Conservation (phyloP, 192 early-diverging fungal genomes). For the Obelidium mucronatum region DNA sequence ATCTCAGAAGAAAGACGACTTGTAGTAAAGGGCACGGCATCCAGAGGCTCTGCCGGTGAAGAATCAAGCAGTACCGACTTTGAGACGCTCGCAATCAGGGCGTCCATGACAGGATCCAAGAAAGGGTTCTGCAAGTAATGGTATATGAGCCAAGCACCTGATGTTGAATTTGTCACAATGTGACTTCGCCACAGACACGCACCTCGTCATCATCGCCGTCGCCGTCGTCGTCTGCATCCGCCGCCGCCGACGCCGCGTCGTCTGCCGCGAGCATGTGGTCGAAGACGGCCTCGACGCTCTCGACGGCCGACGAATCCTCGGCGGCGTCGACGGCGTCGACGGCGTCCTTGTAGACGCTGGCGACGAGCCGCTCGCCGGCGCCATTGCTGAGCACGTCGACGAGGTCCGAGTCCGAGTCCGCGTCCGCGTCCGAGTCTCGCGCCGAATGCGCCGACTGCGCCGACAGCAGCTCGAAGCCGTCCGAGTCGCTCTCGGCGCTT, state of each 20-base stretch:
- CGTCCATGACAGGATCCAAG: slow-evolving; percentile 29
- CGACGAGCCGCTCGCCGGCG: neutral
- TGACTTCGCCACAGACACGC: neutral
- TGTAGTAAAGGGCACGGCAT: neutral
- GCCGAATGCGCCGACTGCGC: neutral
- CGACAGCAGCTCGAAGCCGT: slow-evolving; percentile 14
- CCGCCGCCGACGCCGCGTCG: neutral
- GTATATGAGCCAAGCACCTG: neutral
- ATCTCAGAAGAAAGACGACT: neutral
- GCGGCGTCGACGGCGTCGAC: neutral
- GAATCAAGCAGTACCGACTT: slow-evolving; percentile 18
- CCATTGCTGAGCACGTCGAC: neutral
- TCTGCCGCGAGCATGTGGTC: slow-evolving; percentile 13
- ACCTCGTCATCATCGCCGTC: neutral
- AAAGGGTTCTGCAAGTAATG: slow-evolving; percentile 9
- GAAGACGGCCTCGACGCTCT: slow-evolving; percentile 22
- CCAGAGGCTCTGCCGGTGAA: neutral
- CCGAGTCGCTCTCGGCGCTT: slow-evolving; percentile 7
- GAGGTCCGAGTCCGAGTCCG: neutral
- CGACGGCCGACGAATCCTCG: slow-evolving; percentile 2
- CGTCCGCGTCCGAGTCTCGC: neutral
- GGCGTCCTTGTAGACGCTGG: neutral
- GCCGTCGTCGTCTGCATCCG: neutral
- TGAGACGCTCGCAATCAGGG: slow-evolving; percentile 15
- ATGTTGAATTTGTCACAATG: neutral